These are phyloP conservation scores for Podaxis pistillaris DNA, from an alignment of 768 basidiomycete genomes.

Conservation along the genomic window DNA sequence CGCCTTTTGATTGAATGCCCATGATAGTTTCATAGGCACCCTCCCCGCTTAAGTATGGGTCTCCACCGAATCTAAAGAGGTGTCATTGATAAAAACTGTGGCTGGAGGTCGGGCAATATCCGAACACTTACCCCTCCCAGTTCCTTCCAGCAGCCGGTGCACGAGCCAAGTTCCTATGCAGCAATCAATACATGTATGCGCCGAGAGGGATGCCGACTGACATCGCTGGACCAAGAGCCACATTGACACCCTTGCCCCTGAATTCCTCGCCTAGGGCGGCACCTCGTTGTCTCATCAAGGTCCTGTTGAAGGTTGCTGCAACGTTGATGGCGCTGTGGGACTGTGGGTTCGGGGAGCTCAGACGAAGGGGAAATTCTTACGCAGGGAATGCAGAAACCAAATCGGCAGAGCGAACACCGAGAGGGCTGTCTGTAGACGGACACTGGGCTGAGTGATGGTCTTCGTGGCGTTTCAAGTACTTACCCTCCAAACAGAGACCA, in stretches of 20 bases:
- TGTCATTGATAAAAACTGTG: neutral
- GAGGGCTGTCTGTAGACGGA: conserved; percentile 35
- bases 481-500: conserved; percentile 50
- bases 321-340: conserved; percentile 43
- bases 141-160: conserved; percentile 48
- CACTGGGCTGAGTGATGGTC: neutral
- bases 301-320: conserved; percentile 53
- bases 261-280: conserved; percentile 59
- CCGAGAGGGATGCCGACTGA: conserved; percentile 19
- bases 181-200: neutral
- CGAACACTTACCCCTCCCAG: conserved; percentile 45
- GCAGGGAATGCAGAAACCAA: conserved; percentile 48
- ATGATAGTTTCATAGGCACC: conserved; percentile 52
- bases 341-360: neutral
- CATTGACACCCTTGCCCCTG: conserved; percentile 58
- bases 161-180: conserved; percentile 41
- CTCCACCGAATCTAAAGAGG: conserved; percentile 41
- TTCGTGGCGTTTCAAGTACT: neutral
- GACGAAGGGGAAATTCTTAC: conserved; percentile 26
- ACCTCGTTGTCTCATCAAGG: conserved; percentile 55
- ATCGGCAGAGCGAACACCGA: conserved; percentile 50
- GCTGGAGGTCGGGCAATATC: neutral
- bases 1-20: conserved; percentile 52
- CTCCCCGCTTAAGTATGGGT: conserved; percentile 53
- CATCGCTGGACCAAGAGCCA: conserved; percentile 52